These are phyloP conservation scores for Lactarius tabidus DNA, from an alignment of 768 basidiomycete genomes.

Conservation along the genomic window DNA sequence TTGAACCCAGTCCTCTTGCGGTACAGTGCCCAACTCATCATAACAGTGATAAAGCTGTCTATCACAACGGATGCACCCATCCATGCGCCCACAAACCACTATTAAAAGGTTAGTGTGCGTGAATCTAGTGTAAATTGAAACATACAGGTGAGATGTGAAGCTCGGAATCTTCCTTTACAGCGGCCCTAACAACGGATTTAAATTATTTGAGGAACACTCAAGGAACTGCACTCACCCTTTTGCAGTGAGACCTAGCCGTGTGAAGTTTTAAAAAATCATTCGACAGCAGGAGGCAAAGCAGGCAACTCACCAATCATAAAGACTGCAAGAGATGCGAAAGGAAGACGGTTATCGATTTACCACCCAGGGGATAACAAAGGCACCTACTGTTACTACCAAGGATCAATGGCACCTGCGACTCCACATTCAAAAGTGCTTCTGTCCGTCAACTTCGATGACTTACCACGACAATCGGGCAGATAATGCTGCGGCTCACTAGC, in stretches of 20 bases:
- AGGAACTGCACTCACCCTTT: neutral
- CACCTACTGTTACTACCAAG: too few relatives aligned
- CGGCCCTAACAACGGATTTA: too few relatives aligned
- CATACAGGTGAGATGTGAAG: too few relatives aligned
- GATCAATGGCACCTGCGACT: too few relatives aligned
- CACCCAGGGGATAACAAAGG: neutral
- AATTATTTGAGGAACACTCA: neutral
- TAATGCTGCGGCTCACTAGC: too few relatives aligned
- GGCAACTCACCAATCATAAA: neutral
- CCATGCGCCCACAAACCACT: slow-evolving; percentile 50
- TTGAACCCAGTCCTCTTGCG: slow-evolving; percentile 44
- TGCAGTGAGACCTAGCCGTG: neutral
- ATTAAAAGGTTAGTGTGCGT: neutral
- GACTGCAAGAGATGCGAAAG: neutral
- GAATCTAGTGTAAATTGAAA: too few relatives aligned
- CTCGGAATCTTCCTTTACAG: too few relatives aligned
- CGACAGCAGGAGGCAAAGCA: neutral
- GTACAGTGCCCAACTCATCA: slow-evolving; percentile 46
- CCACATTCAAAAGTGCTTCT: too few relatives aligned
- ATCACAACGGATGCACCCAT: slow-evolving; percentile 44
- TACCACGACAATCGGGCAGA: too few relatives aligned
- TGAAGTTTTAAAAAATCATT: neutral
- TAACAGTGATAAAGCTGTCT: slow-evolving; percentile 46
- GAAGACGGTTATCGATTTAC: neutral
- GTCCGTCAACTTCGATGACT: too few relatives aligned